Percentiles rank a stretch among this genome's conserved stretches.
Conservation (phyloP, 805 yeast genomes). For the Spathaspora boniae region DNA sequence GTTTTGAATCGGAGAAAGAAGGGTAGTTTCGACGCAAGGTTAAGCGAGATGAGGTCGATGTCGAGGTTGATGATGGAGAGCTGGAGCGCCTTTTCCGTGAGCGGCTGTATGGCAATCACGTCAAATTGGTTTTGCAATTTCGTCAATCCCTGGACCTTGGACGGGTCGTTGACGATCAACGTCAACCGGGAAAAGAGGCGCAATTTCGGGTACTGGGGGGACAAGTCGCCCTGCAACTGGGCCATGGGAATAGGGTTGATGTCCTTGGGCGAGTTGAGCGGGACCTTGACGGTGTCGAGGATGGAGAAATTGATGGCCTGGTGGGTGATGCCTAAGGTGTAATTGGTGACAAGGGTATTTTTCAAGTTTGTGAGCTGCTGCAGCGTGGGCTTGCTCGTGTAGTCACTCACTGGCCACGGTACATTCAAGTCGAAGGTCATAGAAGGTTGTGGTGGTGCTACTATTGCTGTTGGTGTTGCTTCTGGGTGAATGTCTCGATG, state of each 20-base stretch:
- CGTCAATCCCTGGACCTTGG: slow-evolving; percentile 64
- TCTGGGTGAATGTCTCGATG: too few species aligned
- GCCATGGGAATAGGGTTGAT: slow-evolving; percentile 43
- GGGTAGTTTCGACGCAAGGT: slow-evolving; percentile 62
- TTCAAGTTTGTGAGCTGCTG: slow-evolving; percentile 44
- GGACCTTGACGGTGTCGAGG: slow-evolving; percentile 50
- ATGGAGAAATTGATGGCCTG: slow-evolving; percentile 70
- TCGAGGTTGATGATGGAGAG: slow-evolving; percentile 73
- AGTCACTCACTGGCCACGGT: slow-evolving; percentile 63
- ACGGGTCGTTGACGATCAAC: slow-evolving; percentile 68
- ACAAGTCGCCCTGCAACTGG: slow-evolving; percentile 12
- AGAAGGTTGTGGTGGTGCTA: too few species aligned
- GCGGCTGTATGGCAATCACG: slow-evolving; percentile 76
- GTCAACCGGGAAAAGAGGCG: slow-evolving; percentile 68
- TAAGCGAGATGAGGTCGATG: slow-evolving; percentile 75
- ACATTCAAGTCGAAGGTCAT: slow-evolving; percentile 61
- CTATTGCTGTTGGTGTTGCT: too few species aligned
- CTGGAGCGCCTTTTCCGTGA: slow-evolving; percentile 73
- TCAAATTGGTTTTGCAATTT: slow-evolving; percentile 57
- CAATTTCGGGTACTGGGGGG: slow-evolving; percentile 28
- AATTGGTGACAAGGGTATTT: slow-evolving; percentile 49
- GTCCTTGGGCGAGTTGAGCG: slow-evolving; percentile 37
- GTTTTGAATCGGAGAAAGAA: slow-evolving; percentile 80
- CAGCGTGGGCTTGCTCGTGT: slow-evolving; percentile 36
- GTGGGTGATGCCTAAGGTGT: slow-evolving; percentile 66